Conservation (phyloP, 2,329 filamentous ascomycete genomes). For the Fusarium coffeatum region DNA sequence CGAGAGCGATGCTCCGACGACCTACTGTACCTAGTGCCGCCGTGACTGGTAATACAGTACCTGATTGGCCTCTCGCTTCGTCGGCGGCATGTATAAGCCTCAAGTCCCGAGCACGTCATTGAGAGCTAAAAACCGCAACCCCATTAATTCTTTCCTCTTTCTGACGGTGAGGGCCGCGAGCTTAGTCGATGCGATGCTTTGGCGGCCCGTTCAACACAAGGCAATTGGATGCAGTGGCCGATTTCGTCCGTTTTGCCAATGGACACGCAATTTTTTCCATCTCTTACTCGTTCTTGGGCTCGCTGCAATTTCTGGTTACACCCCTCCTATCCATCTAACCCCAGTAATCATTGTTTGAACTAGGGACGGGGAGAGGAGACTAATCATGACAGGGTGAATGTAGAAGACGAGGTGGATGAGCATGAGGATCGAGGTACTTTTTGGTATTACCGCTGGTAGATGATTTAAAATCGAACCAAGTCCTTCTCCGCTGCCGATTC, state of each 20-base stretch:
- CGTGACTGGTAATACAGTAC: conserved; percentile 9
- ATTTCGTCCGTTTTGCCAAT: conserved; percentile 40
- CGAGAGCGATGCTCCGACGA: conserved; percentile 47
- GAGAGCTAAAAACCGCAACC: conserved; percentile 45
- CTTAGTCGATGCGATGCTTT: conserved; percentile 19
- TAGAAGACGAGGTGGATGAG: conserved; percentile 37
- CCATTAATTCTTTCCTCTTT: conserved; percentile 43
- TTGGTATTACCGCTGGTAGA: conserved; percentile 10
- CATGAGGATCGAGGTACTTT: conserved; percentile 21
- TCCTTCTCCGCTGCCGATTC: conserved; percentile 22
- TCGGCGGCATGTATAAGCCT: conserved; percentile 49
- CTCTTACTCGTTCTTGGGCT: conserved; percentile 31
- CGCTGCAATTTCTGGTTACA: conserved; percentile 9
- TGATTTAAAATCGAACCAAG: conserved; percentile 38
- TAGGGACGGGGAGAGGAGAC: conserved; percentile 28
- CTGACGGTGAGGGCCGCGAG: conserved; percentile 34
- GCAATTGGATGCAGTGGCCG: conserved; percentile 34
- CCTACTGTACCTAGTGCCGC: conserved; percentile 28
- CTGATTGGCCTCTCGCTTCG: conserved; percentile 45
- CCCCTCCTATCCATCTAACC: conserved; percentile 30
- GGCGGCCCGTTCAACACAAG: conserved; percentile 12
- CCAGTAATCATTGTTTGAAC: conserved; percentile 33
- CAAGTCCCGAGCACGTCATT: conserved; percentile 52
- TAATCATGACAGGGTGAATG: conserved; percentile 40
- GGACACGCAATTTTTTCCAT: conserved; percentile 44